phyloP scores from a whole-genome alignment of 2,329 filamentous ascomycete genomes.

The Hymenoscyphus infarciens region DNA sequence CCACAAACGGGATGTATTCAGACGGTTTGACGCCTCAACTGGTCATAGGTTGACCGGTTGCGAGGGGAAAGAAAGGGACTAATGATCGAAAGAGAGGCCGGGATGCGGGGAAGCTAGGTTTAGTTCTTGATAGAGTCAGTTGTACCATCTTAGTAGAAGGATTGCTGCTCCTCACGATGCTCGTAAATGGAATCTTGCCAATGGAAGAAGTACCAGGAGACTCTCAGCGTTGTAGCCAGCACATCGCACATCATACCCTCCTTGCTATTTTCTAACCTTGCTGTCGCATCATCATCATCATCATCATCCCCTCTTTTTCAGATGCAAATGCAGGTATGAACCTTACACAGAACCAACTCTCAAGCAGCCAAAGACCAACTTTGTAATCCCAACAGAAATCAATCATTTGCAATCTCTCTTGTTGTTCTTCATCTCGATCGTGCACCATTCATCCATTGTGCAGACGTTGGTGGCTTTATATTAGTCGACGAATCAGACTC shows the following conservation, averaged over 20 bases:
- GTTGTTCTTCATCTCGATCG: too few relatives aligned
- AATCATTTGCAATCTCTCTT: too few relatives aligned
- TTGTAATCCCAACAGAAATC: background rate
- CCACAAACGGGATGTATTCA: too few relatives aligned
- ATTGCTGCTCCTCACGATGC: background rate
- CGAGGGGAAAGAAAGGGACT: background rate
- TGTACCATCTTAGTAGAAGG: background rate
- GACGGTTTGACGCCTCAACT: too few relatives aligned
- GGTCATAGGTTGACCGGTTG: background rate
- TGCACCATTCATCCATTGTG: background rate
- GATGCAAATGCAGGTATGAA: background rate
- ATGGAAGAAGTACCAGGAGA: background rate
- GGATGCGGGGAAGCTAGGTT: background rate
- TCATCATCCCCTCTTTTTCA: background rate
- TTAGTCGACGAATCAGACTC: background rate
- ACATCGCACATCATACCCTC: too few relatives aligned
- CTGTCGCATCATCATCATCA: conserved; percentile 1
- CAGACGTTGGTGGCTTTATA: background rate
- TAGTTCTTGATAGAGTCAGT: background rate
- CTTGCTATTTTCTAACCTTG: background rate
- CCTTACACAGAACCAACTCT: background rate
- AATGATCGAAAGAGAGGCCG: background rate
- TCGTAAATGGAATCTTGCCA: too few relatives aligned
- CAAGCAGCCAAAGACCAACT: background rate
- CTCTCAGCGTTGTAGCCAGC: background rate